Base-by-base conservation (phyloP, 192 early-diverging fungal genomes). In the Coemansia sp. region DNA sequence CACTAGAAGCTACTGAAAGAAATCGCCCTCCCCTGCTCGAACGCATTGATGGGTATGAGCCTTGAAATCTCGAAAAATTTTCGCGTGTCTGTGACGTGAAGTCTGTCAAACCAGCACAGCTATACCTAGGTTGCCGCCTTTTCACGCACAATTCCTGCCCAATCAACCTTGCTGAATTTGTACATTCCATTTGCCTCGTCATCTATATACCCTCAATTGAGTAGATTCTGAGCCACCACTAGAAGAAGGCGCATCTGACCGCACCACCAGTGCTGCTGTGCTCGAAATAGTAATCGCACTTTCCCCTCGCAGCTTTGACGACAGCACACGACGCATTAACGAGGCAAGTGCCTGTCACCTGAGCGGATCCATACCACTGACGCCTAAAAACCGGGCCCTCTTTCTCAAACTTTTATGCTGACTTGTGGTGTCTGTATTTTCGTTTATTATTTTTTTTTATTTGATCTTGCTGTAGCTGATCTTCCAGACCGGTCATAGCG, bases 301-400 rank as follows among this genome's bases (percentile, higher is more conserved):
- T 53, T 33, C 53, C 44, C 28, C 73, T 40, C 37, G 60, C 59
- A 83, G 73, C 58, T 44, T 83, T 72, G 67, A 78, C 69, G 72
- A 71, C 43, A 73, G 69, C 60, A 57, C 47, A 8, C 63, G 30
- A 35, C 66, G 50, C 57, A 60, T 80, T 57, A 75, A 65, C 60
- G 76, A 79, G 77, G 77, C 39, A 74, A 67, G 72, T 64, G n/a
- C 8, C 39, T 66, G n/a, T 40, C n/a, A 39, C n/a, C 35, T 61
- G n/a, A 37, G 35, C 37, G 35, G 35, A 30, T 58, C 30, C 30
- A 8, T 17, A 35, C 55, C 55, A 30, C 17, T 33, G 28, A 6
- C 52, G 26, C 26, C 26, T 26, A 26, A 26, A 26, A 26, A 0
- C 26, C 26, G 26, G 26, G 1, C 26, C 26, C 26, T 26, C 26